These are phyloP conservation scores for Penicillium sclerotigenum DNA, from an alignment of 2,329 filamentous ascomycete species.

Conservation along the genomic window DNA sequence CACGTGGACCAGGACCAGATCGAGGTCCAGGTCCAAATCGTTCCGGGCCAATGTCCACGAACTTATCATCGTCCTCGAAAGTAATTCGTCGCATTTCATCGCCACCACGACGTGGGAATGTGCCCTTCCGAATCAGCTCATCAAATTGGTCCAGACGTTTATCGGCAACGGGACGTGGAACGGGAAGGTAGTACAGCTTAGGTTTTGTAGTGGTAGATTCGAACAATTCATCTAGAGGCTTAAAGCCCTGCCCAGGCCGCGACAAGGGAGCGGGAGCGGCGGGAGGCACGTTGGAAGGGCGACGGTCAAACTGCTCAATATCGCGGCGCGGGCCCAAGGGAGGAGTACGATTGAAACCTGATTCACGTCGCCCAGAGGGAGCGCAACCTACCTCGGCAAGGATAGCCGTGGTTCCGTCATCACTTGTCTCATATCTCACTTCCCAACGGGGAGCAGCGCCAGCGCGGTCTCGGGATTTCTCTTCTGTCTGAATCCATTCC, in stretches of 20 bases:
- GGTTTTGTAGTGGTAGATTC: constrained; percentile 60
- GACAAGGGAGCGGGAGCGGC: constrained; percentile 19
- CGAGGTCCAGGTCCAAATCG: constrained; percentile 37
- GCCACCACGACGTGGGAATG: constrained; percentile 37
- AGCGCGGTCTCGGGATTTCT: constrained; percentile 46
- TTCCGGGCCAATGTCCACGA: constrained; percentile 71
- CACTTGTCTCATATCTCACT: constrained; percentile 63
- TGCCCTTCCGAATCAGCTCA: constrained; percentile 39
- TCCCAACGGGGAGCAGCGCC: constrained; percentile 61
- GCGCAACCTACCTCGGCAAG: constrained; percentile 51
- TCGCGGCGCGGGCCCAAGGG: constrained; percentile 28
- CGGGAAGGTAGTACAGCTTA: constrained; percentile 64
- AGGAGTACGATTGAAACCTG: constrained; percentile 30
- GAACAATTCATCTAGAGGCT: constrained; percentile 60
- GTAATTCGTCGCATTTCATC: constrained; percentile 67
- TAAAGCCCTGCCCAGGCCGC: constrained; percentile 46
- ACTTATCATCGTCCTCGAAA: constrained; percentile 63
- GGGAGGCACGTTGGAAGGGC: constrained; percentile 25
- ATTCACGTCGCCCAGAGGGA: constrained; percentile 27
- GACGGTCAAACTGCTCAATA: constrained; percentile 21
- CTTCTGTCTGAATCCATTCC: constrained; percentile 71
- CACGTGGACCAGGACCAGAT: constrained; percentile 26
- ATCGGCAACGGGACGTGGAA: constrained; percentile 61
- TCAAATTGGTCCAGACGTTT: constrained; percentile 62
- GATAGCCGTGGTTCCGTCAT: constrained; percentile 55